Evolutionary conservation across 148 eudicot species (phyloP), one percentile per base, ranked within the genome.

Genomic region (Persicaria maculosa): DNA sequence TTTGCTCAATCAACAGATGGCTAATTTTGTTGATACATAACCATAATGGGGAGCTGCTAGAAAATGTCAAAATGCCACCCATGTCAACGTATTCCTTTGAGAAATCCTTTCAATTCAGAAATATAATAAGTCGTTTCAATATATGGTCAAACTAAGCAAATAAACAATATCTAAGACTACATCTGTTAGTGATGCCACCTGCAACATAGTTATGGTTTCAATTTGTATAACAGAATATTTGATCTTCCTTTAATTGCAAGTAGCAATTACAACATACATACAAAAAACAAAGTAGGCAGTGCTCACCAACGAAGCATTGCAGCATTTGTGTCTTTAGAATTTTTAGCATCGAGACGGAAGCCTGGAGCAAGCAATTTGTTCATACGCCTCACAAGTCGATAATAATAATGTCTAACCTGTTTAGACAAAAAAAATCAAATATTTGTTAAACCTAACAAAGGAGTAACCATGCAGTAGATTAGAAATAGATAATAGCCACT

Each of bases 381-480:
- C 99, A 96, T 96, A 47, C 99, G 93, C 82, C 97, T 85, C 68
- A 96, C 93, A 77, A 96, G 97, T 64, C 99, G 90, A 83, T 96
- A 96, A 76, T 96, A 96, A 83, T 96, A 96, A 84, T 96, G 99
- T 80, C 99, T 88, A 75, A 94, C 98, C 98, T 93, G 89, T 58
- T 76, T 52, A 40, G 68, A 16, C 58, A 76, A 79, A 79, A 46
- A 45, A 61, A 55, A 57, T 48, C 31, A 44, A 57, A 75, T 15
- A 59, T 47, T 14, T 7, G 52, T 43, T 53, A 57, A 68, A 14
- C 2, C 59, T 50, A 71, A 44, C 67, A 47, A 58, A 74, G 16
- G 64, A 50, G 45, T 40, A 76, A 46, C 65, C 54, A 50, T 25
- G 46, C 58, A 61, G 14, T 43, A 19, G 5, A 62, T 77, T 17